phyloP scores from a whole-genome alignment of 768 basidiomycete genomes.

The Leccinum fibrillosum region DNA sequence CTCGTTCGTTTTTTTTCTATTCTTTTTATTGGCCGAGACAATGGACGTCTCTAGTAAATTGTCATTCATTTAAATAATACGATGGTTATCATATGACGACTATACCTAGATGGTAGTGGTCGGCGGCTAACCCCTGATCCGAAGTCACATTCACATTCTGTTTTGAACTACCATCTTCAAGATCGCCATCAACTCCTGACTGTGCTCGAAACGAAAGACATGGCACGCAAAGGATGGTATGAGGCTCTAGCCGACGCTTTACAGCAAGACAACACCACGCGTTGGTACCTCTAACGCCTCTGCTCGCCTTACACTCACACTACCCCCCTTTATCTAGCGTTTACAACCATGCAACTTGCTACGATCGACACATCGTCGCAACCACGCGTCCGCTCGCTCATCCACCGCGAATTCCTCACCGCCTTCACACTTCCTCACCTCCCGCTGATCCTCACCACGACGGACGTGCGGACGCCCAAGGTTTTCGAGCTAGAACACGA shows the following conservation, averaged over 20 bases:
- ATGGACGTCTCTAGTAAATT: not conserved
- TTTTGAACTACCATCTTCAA: not conserved
- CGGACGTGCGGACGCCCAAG: conserved; percentile 74
- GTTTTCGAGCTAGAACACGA: conserved; percentile 51
- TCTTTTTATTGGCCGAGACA: not conserved
- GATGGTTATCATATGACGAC: too few relatives aligned
- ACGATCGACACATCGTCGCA: conserved; percentile 21
- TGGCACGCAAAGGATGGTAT: conserved; percentile 42
- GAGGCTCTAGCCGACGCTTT: conserved; percentile 42
- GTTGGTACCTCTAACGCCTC: conserved; percentile 13
- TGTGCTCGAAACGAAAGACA: not conserved
- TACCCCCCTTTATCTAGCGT: not conserved
- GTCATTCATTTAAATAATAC: not conserved
- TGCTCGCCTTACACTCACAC: not conserved
- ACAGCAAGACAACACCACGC: conserved; percentile 34
- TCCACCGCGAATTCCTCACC: conserved; percentile 59
- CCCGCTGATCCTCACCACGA: conserved; percentile 64
- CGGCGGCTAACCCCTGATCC: too few relatives aligned
- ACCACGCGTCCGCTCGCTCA: conserved; percentile 63
- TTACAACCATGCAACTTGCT: conserved; percentile 54
- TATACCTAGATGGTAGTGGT: too few relatives aligned
- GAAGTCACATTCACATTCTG: not conserved
- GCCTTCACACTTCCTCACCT: conserved; percentile 31
- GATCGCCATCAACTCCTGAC: too few relatives aligned
- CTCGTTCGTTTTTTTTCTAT: not conserved